Base-by-base conservation (phyloP, 108 stramenopile species). In the Epithemia pelagica region DNA sequence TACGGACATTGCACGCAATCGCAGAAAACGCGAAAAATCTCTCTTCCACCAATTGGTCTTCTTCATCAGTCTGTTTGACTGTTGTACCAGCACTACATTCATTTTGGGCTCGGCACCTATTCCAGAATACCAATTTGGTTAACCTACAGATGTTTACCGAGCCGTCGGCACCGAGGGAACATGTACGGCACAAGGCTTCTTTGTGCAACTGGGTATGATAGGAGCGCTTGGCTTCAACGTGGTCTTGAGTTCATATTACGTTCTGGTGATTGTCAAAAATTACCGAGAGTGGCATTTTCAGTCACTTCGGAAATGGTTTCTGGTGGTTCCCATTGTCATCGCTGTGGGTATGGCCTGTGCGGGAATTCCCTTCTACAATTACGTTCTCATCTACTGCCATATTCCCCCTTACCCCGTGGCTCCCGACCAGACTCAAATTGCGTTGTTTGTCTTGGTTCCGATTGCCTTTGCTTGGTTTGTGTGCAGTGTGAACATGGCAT, bases 171-270 rank as follows among this genome's bases (percentile, higher is more conserved):
- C 71, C 7, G 57, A 29, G 19, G 70, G 53, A 0, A 73, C 79
- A 0, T 86, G 85, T 53, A 68, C 70, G 3, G 80, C 79, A 0
- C 78, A 81, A 32, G 87, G 82, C 22, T 89, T 85, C 61, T 84
- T 89, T 46, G 23, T 71, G 24, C 80, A 82, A 58, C 53, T 82
- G 3, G 74, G 67, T 0, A 28, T 84, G 23, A n/a, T n/a, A n/a
- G 57, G 66, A 20, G 59, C 69, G 24, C 74, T 78, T 2, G 30
- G 84, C 18, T 87, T 81, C 68, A 78, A 84, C 67, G 64, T 71
- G 0, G 66, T 56, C 7, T 64, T 87, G 32, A 59, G 75, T 19
- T 10, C 77, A 15, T 82, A 82, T 63, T 88, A 84, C 66, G 26
- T 83, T 2, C 57, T 88, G 23, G 66, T 66, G n/a, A 78, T 82